Evolutionary conservation across 139 green algal genomes (phyloP).

Genomic region (Chlamydomonas incerta): DNA sequence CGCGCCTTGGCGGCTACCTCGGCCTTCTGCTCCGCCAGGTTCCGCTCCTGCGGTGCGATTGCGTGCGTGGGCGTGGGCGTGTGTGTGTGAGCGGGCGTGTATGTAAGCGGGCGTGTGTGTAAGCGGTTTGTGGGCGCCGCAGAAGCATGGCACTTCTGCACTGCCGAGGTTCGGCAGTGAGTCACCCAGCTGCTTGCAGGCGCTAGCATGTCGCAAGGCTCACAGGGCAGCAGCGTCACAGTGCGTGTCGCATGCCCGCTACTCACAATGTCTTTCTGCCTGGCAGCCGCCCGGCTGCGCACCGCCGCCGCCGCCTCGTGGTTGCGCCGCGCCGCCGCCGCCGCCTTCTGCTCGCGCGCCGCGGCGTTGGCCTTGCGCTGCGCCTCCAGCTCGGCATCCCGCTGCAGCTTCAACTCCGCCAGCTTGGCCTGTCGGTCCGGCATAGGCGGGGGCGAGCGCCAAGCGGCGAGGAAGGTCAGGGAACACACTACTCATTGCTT

Average conservation of each 20-base stretch:
- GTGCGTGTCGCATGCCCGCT: background rate
- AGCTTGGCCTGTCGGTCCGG: constrained; percentile 32
- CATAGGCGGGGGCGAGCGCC: no score
- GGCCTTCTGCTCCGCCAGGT: constrained; percentile 41
- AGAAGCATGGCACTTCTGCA: no score
- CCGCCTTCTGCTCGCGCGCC: constrained; percentile 52
- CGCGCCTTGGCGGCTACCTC: constrained; percentile 36
- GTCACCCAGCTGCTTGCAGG: no score
- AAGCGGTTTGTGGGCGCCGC: no score
- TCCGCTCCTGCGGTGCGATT: constrained; percentile 6
- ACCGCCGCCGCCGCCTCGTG: constrained; percentile 30
- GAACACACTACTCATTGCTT: no score
- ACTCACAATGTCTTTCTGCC: constrained; percentile 37
- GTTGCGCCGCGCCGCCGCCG: constrained; percentile 21
- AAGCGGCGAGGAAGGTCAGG: no score
- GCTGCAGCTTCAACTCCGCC: constrained; percentile 24
- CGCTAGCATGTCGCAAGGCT: no score
- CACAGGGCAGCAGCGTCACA: no score
- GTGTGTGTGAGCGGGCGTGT: no score
- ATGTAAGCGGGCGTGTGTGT: no score
- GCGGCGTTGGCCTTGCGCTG: constrained; percentile 57
- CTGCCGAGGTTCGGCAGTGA: no score
- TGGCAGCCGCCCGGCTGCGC: constrained; percentile 12
- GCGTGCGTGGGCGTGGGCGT: no score
- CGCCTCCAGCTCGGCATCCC: constrained; percentile 58